A percentile compares a stretch with the other conserved stretches of the same genome.
Evolutionary conservation across 768 basidiomycete genomes (phyloP).

Genomic region (Lactarius vividus): DNA sequence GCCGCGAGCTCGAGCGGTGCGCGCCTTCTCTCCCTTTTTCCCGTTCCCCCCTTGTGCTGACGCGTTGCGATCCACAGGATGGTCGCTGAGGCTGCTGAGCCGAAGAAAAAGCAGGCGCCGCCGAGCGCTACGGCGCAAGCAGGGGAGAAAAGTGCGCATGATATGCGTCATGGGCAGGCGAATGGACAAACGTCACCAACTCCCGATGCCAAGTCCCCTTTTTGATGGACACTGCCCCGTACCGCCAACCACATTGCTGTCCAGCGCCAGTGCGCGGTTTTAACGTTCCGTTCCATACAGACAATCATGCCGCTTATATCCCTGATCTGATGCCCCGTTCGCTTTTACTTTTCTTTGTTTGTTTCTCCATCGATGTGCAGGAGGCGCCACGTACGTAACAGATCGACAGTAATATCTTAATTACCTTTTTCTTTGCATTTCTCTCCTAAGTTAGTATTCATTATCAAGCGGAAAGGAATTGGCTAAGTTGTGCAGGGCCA

Average conservation of each 20-base stretch:
- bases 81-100: conserved; percentile 84
- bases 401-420: too few relatives aligned
- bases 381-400: too few relatives aligned
- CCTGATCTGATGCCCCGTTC: too few relatives aligned
- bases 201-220: neutral
- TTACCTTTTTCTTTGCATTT: too few relatives aligned
- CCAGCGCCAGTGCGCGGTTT: too few relatives aligned
- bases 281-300: too few relatives aligned
- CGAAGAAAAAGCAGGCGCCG: conserved; percentile 40
- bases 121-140: conserved; percentile 17
- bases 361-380: too few relatives aligned
- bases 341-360: too few relatives aligned
- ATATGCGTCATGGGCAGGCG: neutral
- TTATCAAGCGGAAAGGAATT: too few relatives aligned
- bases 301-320: too few relatives aligned
- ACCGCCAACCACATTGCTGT: neutral
- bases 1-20: conserved; percentile 89
- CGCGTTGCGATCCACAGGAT: conserved; percentile 45
- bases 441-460: too few relatives aligned
- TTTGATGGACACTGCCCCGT: neutral
- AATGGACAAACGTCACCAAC: conserved; percentile 6
- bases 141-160: conserved; percentile 16
- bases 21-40: conserved; percentile 29
- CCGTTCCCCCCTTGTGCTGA: neutral
- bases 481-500: too few relatives aligned